These are phyloP conservation scores for Hemisphaericaspora nanyangensis DNA, from an alignment of 805 yeast species.

Conservation along the genomic window DNA sequence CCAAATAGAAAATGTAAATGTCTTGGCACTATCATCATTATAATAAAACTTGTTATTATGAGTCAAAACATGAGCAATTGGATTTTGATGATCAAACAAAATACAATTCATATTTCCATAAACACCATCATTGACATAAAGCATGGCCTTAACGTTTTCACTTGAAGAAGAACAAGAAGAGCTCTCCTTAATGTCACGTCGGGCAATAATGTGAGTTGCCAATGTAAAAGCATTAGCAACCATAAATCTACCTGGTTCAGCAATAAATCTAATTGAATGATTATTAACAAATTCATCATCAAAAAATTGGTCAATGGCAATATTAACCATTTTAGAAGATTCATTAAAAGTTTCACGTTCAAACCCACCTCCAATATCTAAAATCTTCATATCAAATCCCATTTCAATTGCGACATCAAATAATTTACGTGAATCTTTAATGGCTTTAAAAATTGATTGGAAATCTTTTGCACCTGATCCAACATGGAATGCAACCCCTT, in stretches of 20 bases:
- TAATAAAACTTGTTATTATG: conserved; percentile 48
- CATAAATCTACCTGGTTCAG: conserved; percentile 93
- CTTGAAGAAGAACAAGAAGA: too few species aligned
- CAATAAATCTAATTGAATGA: conserved; percentile 51
- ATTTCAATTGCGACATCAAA: conserved; percentile 52
- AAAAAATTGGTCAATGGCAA: conserved; percentile 56
- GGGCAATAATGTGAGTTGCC: conserved; percentile 83
- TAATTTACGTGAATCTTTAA: conserved; percentile 62
- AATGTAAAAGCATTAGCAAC: conserved; percentile 83
- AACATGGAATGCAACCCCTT: conserved; percentile 91
- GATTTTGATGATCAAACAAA: conserved; percentile 85
- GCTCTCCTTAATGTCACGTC: conserved; percentile 43
- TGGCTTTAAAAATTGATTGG: conserved; percentile 62
- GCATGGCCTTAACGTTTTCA: conserved; percentile 56
- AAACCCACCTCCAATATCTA: conserved; percentile 96
- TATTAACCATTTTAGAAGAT: conserved; percentile 54
- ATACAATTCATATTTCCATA: conserved; percentile 95
- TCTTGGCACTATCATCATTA: conserved; percentile 14
- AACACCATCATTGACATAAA: conserved; percentile 91
- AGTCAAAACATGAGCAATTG: conserved; percentile 62
- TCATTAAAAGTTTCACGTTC: conserved; percentile 56
- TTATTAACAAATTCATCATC: conserved; percentile 35
- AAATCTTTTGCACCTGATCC: conserved; percentile 90
- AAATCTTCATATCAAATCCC: conserved; percentile 42
- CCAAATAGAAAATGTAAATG: conserved; percentile 70